Evolutionary conservation across 768 basidiomycete species (phyloP), one percentile per base, ranked within the genome.

Genomic region (Leccinum olivaceopallidum): DNA sequence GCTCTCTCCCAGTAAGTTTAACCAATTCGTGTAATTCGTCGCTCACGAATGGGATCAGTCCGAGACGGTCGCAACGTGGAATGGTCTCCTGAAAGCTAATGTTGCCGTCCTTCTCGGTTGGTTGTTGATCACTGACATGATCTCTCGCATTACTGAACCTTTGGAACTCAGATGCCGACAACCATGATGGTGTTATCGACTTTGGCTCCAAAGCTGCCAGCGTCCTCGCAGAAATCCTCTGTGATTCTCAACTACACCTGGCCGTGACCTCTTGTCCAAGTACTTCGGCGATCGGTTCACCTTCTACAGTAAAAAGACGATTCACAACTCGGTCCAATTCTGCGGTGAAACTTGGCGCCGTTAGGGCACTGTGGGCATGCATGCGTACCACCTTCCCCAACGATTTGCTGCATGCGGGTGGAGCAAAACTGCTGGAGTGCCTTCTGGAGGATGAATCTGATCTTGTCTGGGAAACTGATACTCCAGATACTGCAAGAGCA

Each of bases 51-150:
- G n/a, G 42, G 55, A 24, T 39, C 55, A 85, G 81, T 63, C 66
- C 2, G 83, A 85, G 60, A 72, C 88, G 4, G 66, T 82, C 7
- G 76, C 75, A 14, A 78, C 85, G 8, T 91, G 88, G 89, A 74
- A 79, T 39, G 80, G 81, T 47, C 69, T 91, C 34, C 63, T 89
- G 42, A 78, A 76, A 55, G 78, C 81, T 3, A 82, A 82, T 34
- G 78, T 84, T 16, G 67, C 76, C 0, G 67, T 72, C 54, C 71
- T 83, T 6, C 74, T 83, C 72, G 84, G 87, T 87, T 75, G 79
- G 86, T 85, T 22, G 42, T 22, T 39, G 18, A 74, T 68, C 9
- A 37, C 30, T 14, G 24, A n/a, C 56, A 26, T 58, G 18, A 1
- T 28, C 24, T 4, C 7, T 8, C 6, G 24, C 30, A 4, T 55